Evolutionary conservation across 1,284 basidiomycete genomes (phyloP).

Genomic region (Cryptococcus sp.): DNA sequence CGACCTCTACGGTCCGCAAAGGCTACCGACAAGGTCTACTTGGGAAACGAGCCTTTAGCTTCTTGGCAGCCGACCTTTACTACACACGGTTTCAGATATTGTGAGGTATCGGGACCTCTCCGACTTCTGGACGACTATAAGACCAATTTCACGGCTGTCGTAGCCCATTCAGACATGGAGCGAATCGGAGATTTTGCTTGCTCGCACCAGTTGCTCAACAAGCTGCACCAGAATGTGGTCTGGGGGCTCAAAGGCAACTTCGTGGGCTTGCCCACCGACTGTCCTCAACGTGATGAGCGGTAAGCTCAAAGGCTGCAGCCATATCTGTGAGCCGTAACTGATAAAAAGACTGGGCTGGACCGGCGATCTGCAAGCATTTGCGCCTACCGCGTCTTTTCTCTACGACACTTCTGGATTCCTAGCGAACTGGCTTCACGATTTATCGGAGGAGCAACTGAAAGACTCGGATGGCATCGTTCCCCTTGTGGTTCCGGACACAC

Average conservation of each 20-base stretch:
- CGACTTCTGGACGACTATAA: conserved; percentile 8
- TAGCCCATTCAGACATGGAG: conserved; percentile 30
- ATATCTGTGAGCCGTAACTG: no score
- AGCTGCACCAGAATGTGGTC: conserved; percentile 23
- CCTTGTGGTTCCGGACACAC: conserved; percentile 25
- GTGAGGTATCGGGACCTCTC: conserved; percentile 8
- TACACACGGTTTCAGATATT: conserved; percentile 26
- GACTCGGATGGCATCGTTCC: conserved; percentile 23
- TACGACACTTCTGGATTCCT: conserved; percentile 29
- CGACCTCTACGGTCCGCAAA: conserved; percentile 21
- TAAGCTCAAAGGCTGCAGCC: conserved; percentile 15
- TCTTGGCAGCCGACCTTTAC: conserved; percentile 25
- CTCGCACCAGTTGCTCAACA: conserved; percentile 21
- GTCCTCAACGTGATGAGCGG: conserved; percentile 33
- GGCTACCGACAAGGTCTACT: conserved; percentile 14
- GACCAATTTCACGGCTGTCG: conserved; percentile 10
- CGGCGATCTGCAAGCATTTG: conserved; percentile 27
- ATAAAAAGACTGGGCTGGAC: conserved; percentile 29
- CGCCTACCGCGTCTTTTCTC: conserved; percentile 25
- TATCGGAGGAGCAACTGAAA: conserved; percentile 28
- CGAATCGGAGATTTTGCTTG: conserved; percentile 23
- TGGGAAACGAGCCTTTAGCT: conserved; percentile 5
- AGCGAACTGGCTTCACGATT: conserved; percentile 27
- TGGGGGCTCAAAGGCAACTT: conserved; percentile 32
- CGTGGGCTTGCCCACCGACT: conserved; percentile 30